Base-by-base conservation (phyloP, 2,329 filamentous ascomycete species). In the Cercospora zeina region DNA sequence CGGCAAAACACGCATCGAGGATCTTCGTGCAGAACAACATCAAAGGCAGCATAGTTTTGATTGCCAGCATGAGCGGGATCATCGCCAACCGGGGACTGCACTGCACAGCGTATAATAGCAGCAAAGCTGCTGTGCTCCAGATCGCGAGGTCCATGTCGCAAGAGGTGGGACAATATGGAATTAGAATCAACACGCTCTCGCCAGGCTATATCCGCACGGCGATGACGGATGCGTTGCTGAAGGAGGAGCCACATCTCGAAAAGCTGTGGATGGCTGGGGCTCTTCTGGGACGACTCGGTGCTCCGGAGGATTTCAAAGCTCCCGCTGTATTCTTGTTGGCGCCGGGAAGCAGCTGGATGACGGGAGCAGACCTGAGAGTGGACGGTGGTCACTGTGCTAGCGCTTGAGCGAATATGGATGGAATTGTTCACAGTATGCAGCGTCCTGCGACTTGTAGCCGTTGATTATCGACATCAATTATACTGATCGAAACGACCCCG, bases 261-360 rank as follows among this genome's bases (percentile, higher is more conserved):
- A 78, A 79, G 71, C 79, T 75, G 5, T 84, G 81, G 81, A 83
- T 83, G 80, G 77, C 76, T 2, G 81, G 81, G 45, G 81, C 80
- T 14, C 69, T 87, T 70, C 75, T 86, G 27, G 82, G 82, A 8
- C 77, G 82, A 27, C 69, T 86, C 49, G 83, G 83, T 4, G 77
- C 76, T 7, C 82, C 83, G 0, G 82, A 85, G 65, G 84, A 86
- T 65, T 85, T 85, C 70, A 81, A 85, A 62, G 83, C 88, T 4
- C 87, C 88, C 1, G 87, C 87, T 2, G 83, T 88, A 9, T 90
- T 89, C 72, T 78, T 89, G 67, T 77, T 89, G 21, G 87, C 85
- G 68, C 84, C 88, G 69, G 87, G 86, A 2, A 88, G 85, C 73
- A 84, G 83, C 62, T 89, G 87, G 71, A 89, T 90, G 86, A 89